Evolutionary conservation across 345 rosid species (phyloP), one percentile per base, ranked within the genome.

Genomic region (Salix viminalis): DNA sequence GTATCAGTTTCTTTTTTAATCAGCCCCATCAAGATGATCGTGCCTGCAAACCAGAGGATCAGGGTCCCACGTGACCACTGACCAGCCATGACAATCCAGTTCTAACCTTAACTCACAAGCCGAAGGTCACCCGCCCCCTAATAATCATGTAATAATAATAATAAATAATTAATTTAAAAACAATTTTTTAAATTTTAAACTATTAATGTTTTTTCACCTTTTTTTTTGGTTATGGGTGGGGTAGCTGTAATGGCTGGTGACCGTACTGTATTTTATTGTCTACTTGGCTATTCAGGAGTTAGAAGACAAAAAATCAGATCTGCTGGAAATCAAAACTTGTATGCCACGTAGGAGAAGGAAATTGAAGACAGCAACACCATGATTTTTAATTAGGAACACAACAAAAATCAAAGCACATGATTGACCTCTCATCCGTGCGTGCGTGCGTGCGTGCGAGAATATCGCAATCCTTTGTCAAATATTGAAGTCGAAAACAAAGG

Each of bases 11-110:
- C 37, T 36, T 36, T 36, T 36, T 36, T 36, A 36, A 36, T 11
- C 2, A 14, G 42, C 5, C 21, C 26, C 42, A 19, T 5, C 46
- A 67, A 4, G 39, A 18, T 21, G 11, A 19, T 7, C 37, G 36
- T 34, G 36, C 36, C 36, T 32, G 34, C 34, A 32, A 4, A 32
- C 34, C 34, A 32, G 34, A 32, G 60, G 73, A 0, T 15, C 7
- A 44, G 13, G 36, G 36, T 10, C 73, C 60, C 73, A 8, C 39
- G 1, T 26, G 64, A 58, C 62, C 4, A 1, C 62, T 4, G 14
- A 67, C 32, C 50, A 39, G 71, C 32, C 71, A 39, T 67, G 71
- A 67, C 48, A 67, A 26, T 23, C 71, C 71, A 67, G 21, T 37
- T 23, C 44, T 37, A 10, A 70, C 73, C 56, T 70, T 28, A 14